Evolutionary conservation across 768 basidiomycete species (phyloP).

Genomic region (Termitomyces sp.): DNA sequence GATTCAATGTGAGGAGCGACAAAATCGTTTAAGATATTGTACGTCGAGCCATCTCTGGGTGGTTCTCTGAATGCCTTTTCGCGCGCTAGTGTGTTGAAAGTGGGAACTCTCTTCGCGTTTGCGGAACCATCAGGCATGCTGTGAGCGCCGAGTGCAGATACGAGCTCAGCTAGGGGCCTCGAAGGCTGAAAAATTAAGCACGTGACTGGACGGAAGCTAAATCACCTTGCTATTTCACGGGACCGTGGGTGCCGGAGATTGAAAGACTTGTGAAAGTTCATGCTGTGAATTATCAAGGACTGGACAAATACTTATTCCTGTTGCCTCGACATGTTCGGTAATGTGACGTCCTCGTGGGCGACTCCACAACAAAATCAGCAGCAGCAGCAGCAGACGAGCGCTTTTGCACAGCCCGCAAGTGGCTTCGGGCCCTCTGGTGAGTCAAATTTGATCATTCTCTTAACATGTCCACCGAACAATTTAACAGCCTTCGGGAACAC

Average conservation of each 20-base stretch:
- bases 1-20: constrained; percentile 92
- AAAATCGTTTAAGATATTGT: constrained; percentile 86
- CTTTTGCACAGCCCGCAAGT: constrained; percentile 62
- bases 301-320: not conserved
- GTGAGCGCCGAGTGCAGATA: not conserved
- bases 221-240: constrained; percentile 5
- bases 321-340: constrained; percentile 52
- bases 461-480: constrained; percentile 14
- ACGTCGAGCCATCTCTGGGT: constrained; percentile 56
- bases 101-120: constrained; percentile 35
- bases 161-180: too few species aligned
- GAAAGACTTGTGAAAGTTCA: constrained; percentile 23
- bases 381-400: constrained; percentile 46
- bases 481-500: constrained; percentile 46
- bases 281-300: constrained; percentile 7
- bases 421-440: constrained; percentile 56
- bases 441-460: constrained; percentile 18
- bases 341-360: constrained; percentile 60
- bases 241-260: constrained; percentile 27
- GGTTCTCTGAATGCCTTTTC: constrained; percentile 79
- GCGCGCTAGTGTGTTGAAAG: constrained; percentile 78
- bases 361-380: constrained; percentile 63
- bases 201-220: constrained; percentile 19
- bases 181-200: constrained; percentile 25
- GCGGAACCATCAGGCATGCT: constrained; percentile 50